Base-by-base conservation (phyloP, 2,329 filamentous ascomycete genomes). In the Domatiomyces catenatus region DNA sequence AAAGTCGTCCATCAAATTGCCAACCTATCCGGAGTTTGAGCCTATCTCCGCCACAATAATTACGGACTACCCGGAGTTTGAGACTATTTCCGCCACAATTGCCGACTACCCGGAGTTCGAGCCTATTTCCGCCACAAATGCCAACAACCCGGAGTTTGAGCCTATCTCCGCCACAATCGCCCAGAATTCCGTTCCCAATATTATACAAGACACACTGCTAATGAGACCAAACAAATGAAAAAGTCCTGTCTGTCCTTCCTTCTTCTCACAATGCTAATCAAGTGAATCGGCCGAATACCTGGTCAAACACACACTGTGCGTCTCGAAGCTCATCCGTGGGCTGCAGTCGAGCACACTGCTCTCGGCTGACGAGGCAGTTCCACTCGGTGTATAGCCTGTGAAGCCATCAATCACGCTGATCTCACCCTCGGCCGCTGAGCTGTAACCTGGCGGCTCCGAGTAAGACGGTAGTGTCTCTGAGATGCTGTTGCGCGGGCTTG, bases 401-500 rank as follows among this genome's bases (percentile, higher is more conserved):
- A 72, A 71, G 2, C 69, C 70, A 52, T 73, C 67, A 5, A 66
- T 64, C 1, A 72, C 64, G 1, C 63, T 52, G 12, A 66, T 63
- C 42, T 64, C 63, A 19, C 66, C 65, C 5, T 62, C 62, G 8
- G 58, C 48, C 18, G 69, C 64, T 10, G 66, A 63, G n/a, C 67
- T 66, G 56, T 72, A 72, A 6, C 62, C 62, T 3, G 70, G 70
- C 4, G 69, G 69, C 53, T 53, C 49, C 46, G 45, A 54, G 59
- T 57, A 63, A 58, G 48, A 58, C 52, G 45, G 58, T 5, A 53
- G 52, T 12, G 54, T 49, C 24, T 56, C 50, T n/a, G 52, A 48
- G 42, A 46, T 20, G 24, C 49, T 42, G 46, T 47, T 54, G 42
- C 52, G 54, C 60, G 24, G 58, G 61, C 20, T 58, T 42, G 52